Evolutionary conservation across 2,329 filamentous ascomycete genomes (phyloP).

Genomic region (Penicillium aurantiogriseum): DNA sequence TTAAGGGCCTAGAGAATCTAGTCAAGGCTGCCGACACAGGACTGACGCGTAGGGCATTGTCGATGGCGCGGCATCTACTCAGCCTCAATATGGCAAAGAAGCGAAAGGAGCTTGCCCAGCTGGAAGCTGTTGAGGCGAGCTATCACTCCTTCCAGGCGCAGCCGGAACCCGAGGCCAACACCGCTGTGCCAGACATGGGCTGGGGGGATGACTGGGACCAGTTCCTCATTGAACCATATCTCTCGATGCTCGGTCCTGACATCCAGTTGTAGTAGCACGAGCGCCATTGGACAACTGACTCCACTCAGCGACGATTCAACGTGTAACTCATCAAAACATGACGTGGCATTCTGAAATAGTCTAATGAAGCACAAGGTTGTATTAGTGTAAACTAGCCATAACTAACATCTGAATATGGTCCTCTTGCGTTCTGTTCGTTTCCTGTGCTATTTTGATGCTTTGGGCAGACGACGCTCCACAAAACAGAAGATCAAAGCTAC

Average conservation of each 20-base stretch:
- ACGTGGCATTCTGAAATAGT: background rate
- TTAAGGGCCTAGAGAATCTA: slow-evolving; percentile 29
- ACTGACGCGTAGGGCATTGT: slow-evolving; percentile 30
- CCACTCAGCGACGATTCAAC: background rate
- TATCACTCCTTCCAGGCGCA: slow-evolving; percentile 16
- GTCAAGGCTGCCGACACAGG: slow-evolving; percentile 27
- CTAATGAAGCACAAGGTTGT: background rate
- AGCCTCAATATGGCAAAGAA: slow-evolving; percentile 30
- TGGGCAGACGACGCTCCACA: no score
- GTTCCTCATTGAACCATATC: slow-evolving; percentile 33
- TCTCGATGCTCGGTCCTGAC: slow-evolving; percentile 26
- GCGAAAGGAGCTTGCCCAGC: slow-evolving; percentile 27
- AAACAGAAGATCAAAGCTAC: no score
- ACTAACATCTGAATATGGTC: no score
- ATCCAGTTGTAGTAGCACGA: background rate
- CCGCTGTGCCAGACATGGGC: slow-evolving; percentile 19
- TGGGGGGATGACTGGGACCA: slow-evolving; percentile 32
- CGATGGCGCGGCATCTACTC: slow-evolving; percentile 31
- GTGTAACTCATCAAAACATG: background rate
- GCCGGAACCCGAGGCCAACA: slow-evolving; percentile 12
- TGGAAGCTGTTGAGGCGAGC: slow-evolving; percentile 29
- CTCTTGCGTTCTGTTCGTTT: no score
- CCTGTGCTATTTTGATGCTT: no score
- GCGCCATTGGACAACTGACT: background rate
- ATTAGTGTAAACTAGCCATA: background rate